phyloP scores from a whole-genome alignment of 768 basidiomycete species.

The Sporobolomyces pararoseus region DNA sequence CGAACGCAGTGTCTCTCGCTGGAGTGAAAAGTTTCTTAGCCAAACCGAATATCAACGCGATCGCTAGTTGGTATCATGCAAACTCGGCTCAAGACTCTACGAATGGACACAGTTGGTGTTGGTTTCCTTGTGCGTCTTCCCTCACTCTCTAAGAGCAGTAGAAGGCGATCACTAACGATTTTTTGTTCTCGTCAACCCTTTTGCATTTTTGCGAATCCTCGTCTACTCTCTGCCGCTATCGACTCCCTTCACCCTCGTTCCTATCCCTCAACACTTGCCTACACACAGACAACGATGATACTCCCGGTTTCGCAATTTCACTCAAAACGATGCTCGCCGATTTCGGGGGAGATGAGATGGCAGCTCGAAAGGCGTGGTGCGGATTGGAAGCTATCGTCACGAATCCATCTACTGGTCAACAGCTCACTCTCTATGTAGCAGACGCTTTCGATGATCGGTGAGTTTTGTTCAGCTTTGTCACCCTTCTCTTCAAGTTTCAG shows the following conservation, averaged over 20 bases:
- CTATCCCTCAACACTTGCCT: not conserved
- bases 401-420: slow-evolving; percentile 26
- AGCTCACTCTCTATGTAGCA: slow-evolving; percentile 28
- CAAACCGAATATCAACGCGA: slow-evolving; percentile 2
- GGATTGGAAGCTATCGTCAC: slow-evolving; percentile 39
- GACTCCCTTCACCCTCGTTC: not conserved
- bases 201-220: too few relatives aligned
- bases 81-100: slow-evolving; percentile 36
- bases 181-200: too few relatives aligned
- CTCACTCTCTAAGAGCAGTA: not conserved
- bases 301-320: slow-evolving; percentile 41
- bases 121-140: slow-evolving; percentile 17
- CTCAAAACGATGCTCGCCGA: slow-evolving; percentile 40
- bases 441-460: slow-evolving; percentile 42
- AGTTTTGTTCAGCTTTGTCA: too few relatives aligned
- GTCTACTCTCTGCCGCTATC: too few relatives aligned
- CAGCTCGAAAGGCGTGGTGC: slow-evolving; percentile 41
- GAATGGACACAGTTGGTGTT: slow-evolving; percentile 43
- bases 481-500: too few relatives aligned
- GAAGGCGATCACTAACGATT: too few relatives aligned
- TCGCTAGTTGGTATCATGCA: slow-evolving; percentile 41
- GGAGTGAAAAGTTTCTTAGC: slow-evolving; percentile 1
- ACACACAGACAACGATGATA: slow-evolving; percentile 16
- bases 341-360: slow-evolving; percentile 28
- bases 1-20: not conserved